Evolutionary conservation across 2,329 filamentous ascomycete genomes (phyloP).

Genomic region (Colletotrichum godetiae): DNA sequence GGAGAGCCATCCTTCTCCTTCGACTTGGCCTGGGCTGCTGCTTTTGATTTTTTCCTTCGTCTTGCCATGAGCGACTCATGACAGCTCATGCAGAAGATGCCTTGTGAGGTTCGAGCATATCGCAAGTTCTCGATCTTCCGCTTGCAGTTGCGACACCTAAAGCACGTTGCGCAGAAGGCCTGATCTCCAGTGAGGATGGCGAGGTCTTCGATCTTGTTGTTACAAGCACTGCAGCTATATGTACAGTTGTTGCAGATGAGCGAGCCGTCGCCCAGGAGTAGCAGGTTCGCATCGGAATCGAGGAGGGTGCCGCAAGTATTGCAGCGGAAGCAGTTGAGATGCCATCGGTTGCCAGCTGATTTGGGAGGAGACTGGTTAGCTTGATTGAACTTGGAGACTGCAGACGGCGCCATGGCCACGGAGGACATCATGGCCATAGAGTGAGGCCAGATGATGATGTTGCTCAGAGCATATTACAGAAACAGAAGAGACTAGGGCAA

Average conservation of each 20-base stretch:
- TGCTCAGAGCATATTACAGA: neutral
- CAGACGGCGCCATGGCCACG: slow-evolving; percentile 26
- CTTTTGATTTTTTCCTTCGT: slow-evolving; percentile 86
- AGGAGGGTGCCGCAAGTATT: slow-evolving; percentile 95
- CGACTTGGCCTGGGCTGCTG: slow-evolving; percentile 69
- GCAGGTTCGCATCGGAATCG: slow-evolving; percentile 96
- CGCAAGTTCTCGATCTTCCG: slow-evolving; percentile 97
- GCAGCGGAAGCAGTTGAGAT: slow-evolving; percentile 98
- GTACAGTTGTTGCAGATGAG: slow-evolving; percentile 99
- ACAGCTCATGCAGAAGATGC: slow-evolving; percentile 99
- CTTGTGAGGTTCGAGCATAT: slow-evolving; percentile 97
- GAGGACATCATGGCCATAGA: slow-evolving; percentile 20
- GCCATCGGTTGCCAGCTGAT: slow-evolving; percentile 90
- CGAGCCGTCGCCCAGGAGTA: slow-evolving; percentile 96
- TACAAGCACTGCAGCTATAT: slow-evolving; percentile 96
- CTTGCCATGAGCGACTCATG: slow-evolving; percentile 97
- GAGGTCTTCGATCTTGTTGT: slow-evolving; percentile 97
- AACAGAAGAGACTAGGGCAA: neutral
- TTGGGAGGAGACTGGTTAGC: slow-evolving; percentile 42
- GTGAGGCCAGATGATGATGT: slow-evolving; percentile 6
- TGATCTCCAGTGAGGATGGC: slow-evolving; percentile 98
- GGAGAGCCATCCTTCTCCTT: slow-evolving; percentile 73
- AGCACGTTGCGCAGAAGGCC: slow-evolving; percentile 97
- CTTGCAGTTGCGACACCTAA: slow-evolving; percentile 98
- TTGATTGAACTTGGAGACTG: slow-evolving; percentile 35